These are phyloP conservation scores for Pulveroboletus sp. DNA, from an alignment of 1,284 basidiomycete species.

Conservation along the genomic window DNA sequence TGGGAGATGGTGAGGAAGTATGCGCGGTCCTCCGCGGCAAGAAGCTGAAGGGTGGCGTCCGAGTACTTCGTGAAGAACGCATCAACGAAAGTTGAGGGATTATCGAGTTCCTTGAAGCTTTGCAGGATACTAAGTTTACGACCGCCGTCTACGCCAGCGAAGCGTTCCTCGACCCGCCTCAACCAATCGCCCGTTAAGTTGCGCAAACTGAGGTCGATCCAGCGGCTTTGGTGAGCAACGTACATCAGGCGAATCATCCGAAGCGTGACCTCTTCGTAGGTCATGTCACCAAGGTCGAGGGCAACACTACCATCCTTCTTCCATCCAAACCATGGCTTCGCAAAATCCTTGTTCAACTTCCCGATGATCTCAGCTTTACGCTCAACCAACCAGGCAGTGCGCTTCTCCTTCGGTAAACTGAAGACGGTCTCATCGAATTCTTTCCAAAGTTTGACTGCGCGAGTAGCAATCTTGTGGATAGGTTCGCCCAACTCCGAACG, in stretches of 20 bases:
- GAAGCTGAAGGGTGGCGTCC: conserved; percentile 79
- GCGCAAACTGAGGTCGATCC: conserved; percentile 93
- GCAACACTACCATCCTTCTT: conserved; percentile 89
- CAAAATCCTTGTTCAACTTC: conserved; percentile 93
- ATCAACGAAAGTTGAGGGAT: conserved; percentile 77
- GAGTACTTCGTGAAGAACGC: conserved; percentile 87
- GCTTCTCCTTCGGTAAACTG: conserved; percentile 94
- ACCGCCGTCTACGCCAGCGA: conserved; percentile 87
- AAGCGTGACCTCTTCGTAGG: conserved; percentile 93
- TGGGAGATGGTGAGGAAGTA: conserved; percentile 96
- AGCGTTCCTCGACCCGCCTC: conserved; percentile 94
- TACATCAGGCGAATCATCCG: conserved; percentile 94
- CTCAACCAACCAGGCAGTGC: conserved; percentile 83
- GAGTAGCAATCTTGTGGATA: conserved; percentile 98
- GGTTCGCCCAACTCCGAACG: conserved; percentile 98
- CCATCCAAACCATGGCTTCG: conserved; percentile 96
- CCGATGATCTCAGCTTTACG: conserved; percentile 88
- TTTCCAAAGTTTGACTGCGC: conserved; percentile 96
- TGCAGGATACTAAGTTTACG: conserved; percentile 88
- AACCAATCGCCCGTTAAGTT: conserved; percentile 98
- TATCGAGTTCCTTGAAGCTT: conserved; percentile 83
- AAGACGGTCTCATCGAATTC: conserved; percentile 98
- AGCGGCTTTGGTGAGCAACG: conserved; percentile 86
- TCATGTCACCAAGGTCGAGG: conserved; percentile 93
- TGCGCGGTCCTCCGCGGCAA: conserved; percentile 93